These are phyloP conservation scores for Microcyclospora tardicrescens DNA, from an alignment of 2,329 filamentous ascomycete species.

Conservation along the genomic window DNA sequence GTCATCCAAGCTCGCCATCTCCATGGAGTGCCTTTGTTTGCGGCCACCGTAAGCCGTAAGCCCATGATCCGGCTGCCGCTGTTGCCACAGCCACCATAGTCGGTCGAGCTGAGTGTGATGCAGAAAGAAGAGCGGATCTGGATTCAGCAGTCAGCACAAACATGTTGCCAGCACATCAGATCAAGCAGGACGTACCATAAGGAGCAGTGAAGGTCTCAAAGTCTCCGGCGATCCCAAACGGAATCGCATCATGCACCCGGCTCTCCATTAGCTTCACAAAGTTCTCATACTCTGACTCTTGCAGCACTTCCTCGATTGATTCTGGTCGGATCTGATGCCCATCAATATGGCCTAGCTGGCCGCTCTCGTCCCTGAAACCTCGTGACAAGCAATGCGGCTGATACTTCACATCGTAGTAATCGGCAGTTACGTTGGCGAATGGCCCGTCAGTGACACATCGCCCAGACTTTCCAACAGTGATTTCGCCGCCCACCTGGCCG, in stretches of 20 bases:
- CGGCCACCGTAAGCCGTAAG: slow-evolving; percentile 6
- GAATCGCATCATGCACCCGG: slow-evolving; percentile 13
- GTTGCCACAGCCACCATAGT: slow-evolving; percentile 15
- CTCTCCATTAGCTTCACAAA: slow-evolving; percentile 12
- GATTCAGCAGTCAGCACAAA: background rate
- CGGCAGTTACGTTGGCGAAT: slow-evolving; percentile 8
- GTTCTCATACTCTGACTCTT: slow-evolving; percentile 5
- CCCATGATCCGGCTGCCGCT: slow-evolving; percentile 6
- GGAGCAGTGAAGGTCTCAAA: slow-evolving; percentile 14
- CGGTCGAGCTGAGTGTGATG: slow-evolving; percentile 16
- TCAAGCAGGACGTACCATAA: slow-evolving; percentile 3
- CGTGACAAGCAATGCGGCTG: slow-evolving; percentile 13
- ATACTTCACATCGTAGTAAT: slow-evolving; percentile 7
- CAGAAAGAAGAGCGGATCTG: slow-evolving; percentile 17
- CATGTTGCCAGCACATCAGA: background rate
- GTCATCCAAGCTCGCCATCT: slow-evolving; percentile 11
- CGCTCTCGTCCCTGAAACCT: slow-evolving; percentile 9
- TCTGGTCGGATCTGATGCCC: slow-evolving; percentile 9
- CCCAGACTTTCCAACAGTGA: slow-evolving; percentile 8
- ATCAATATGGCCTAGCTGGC: slow-evolving; percentile 9
- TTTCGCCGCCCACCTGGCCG: slow-evolving; percentile 4
- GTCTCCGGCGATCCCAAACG: slow-evolving; percentile 13
- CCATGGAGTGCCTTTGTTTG: slow-evolving; percentile 8
- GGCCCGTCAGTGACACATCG: slow-evolving; percentile 17
- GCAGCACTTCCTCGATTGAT: slow-evolving; percentile 9